A percentile compares a stretch with the other conserved stretches of the same genome.
Conservation (phyloP, 2,329 filamentous ascomycete species). For the Microcera coccophila region DNA sequence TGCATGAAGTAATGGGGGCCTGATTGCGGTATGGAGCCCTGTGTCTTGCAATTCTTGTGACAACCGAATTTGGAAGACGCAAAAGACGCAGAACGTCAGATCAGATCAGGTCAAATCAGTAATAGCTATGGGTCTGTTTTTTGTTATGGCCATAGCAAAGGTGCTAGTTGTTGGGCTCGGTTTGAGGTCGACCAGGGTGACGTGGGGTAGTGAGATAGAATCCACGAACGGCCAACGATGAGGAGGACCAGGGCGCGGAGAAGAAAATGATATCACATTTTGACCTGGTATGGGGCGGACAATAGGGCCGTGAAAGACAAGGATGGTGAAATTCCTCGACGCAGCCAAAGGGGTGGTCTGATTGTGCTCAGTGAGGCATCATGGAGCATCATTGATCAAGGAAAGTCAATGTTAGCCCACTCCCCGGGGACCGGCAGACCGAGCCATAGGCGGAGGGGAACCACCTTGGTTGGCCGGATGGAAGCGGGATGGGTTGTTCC, state of each 20-base stretch:
- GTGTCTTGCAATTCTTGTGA: too few relatives aligned
- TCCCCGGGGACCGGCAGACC: not conserved
- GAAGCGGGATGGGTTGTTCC: slow-evolving; percentile 9
- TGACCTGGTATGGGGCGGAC: too few relatives aligned
- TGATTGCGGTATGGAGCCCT: not conserved
- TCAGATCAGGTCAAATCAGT: not conserved
- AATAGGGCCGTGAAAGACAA: too few relatives aligned
- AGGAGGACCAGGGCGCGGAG: too few relatives aligned
- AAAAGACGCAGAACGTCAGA: not conserved
- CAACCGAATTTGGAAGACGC: too few relatives aligned
- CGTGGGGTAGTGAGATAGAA: not conserved
- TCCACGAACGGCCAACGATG: not conserved
- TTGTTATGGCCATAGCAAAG: not conserved
- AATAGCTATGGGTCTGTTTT: not conserved
- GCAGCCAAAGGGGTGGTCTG: not conserved
- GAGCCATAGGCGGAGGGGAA: slow-evolving; percentile 16
- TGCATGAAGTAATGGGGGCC: not conserved
- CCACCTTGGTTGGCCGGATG: slow-evolving; percentile 15
- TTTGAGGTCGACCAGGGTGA: not conserved
- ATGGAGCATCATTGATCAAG: not conserved
- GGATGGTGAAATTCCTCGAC: too few relatives aligned
- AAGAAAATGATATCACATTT: too few relatives aligned
- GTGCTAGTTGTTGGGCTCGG: too few relatives aligned
- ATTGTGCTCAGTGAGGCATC: not conserved
- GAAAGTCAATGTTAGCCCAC: not conserved